phyloP scores from a whole-genome alignment of 2,329 filamentous ascomycete species.

The Colletotrichum destructivum region DNA sequence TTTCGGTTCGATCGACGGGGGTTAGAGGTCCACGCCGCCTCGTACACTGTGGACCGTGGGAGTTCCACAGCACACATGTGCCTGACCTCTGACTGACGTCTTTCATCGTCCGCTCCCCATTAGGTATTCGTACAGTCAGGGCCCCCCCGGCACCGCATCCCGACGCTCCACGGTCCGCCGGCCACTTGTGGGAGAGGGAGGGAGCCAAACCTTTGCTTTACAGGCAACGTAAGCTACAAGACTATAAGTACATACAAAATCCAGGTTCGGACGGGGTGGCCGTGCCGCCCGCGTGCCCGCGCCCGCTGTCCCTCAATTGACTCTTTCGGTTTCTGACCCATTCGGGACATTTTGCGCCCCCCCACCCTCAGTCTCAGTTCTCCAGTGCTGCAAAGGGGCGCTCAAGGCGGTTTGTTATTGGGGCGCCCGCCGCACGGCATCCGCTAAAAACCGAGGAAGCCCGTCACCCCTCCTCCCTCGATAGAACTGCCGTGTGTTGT shows the following conservation, averaged over 20 bases:
- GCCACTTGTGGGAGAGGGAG: slow-evolving; percentile 15
- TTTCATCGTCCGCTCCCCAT: slow-evolving; percentile 25
- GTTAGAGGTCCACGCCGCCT: slow-evolving; percentile 38
- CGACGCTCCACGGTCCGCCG: slow-evolving; percentile 17
- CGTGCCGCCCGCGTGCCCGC: slow-evolving; percentile 30
- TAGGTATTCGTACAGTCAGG: slow-evolving; percentile 9
- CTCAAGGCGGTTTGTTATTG: slow-evolving; percentile 37
- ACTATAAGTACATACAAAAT: not conserved
- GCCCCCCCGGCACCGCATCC: slow-evolving; percentile 34
- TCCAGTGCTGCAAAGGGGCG: slow-evolving; percentile 17
- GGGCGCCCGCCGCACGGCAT: slow-evolving; percentile 33
- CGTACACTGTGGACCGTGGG: slow-evolving; percentile 30
- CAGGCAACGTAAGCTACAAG: slow-evolving; percentile 41
- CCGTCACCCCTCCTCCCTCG: slow-evolving; percentile 13
- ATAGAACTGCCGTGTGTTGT: slow-evolving; percentile 22
- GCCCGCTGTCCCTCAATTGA: slow-evolving; percentile 32
- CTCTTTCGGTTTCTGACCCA: slow-evolving; percentile 12
- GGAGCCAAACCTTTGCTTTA: slow-evolving; percentile 37
- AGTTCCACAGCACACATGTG: slow-evolving; percentile 26
- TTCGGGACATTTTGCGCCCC: slow-evolving; percentile 26
- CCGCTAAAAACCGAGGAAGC: slow-evolving; percentile 16
- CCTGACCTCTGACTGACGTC: slow-evolving; percentile 4
- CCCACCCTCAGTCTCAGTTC: not conserved
- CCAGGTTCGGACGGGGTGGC: slow-evolving; percentile 40
- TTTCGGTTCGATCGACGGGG: slow-evolving; percentile 25